Base-by-base conservation (phyloP, 2,329 filamentous ascomycete genomes). In the Ascochyta viciae-villosae region DNA sequence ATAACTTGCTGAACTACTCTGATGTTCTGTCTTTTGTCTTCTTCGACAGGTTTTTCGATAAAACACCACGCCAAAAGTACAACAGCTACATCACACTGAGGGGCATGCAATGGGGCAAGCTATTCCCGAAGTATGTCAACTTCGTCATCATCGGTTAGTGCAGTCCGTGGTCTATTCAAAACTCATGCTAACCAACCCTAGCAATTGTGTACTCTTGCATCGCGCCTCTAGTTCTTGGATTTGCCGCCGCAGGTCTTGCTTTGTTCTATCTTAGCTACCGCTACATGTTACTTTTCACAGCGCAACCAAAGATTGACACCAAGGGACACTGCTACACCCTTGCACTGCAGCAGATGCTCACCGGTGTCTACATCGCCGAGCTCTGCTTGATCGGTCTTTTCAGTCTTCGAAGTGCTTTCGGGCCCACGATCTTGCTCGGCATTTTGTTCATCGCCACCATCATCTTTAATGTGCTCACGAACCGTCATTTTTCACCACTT, bases 261-360 rank as follows among this genome's bases (percentile, higher is more conserved):
- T 80, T 95, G 38, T 93, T 96, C 76, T 96, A 96, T 73, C 80
- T 94, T 48, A 90, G 92, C 43, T 96, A 92, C 82, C 86, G 90
- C 16, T 96, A 98, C 82, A 96, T 96, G 72, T 78, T 98, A 51
- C 83, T 97, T 45, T 97, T 91, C 74, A 92, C 96, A 33, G 89
- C 88, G 46, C 90, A 96, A 71, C 87, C 90, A 8, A 79, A 86
- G 56, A 88, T 96, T 68, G 92, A 97, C 72, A 96, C 91, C 34
- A 91, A 96, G 70, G 93, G 94, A 15, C 84, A 94, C 13, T 88
- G 91, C 65, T 97, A 96, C 71, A 89, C 91, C 1, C 89, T 89
- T n/a, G 93, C 91, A 1, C 81, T 98, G 47, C 89, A 96, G 73
- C 93, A 97, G 55, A 85, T 96, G 43, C 87, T 94, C 26, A 87